Percentiles rank a stretch among this genome's conserved stretches.
Evolutionary conservation across 495 filamentous ascomycete genomes (phyloP).

Genomic region (Penicillium pulvis): DNA sequence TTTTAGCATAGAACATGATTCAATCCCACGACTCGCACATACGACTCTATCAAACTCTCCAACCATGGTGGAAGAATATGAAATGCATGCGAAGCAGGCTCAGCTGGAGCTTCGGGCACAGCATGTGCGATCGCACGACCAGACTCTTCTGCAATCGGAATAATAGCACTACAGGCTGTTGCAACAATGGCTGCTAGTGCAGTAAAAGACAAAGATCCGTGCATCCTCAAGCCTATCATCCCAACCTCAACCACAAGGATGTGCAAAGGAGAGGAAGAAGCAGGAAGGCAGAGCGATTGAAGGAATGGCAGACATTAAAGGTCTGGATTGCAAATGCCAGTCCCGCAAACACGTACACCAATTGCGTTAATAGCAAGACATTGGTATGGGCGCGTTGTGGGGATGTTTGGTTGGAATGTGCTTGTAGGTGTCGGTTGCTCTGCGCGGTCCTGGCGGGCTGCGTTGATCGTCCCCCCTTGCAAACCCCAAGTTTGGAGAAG

Average conservation of each 20-base stretch:
- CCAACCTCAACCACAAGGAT: neutral
- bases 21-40: neutral
- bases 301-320: neutral
- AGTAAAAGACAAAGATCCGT: constrained; percentile 13
- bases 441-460: neutral
- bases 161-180: constrained; percentile 17
- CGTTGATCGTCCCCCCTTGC: constrained; percentile 3
- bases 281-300: neutral
- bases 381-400: constrained; percentile 1
- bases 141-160: constrained; percentile 10
- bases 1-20: neutral
- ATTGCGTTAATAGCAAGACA: neutral
- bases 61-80: constrained; percentile 10
- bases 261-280: too few relatives aligned
- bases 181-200: constrained; percentile 16
- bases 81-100: neutral
- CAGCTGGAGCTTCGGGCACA: neutral
- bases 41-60: neutral
- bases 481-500: neutral
- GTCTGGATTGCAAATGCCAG: neutral
- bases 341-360: neutral
- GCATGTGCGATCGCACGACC: neutral
- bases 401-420: constrained; percentile 3
- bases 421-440: constrained; percentile 1
- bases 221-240: constrained; percentile 20